Evolutionary conservation across 352 stramenopile species (phyloP), one percentile per base, ranked within the genome.

Genomic region (Phytophthora nicotianae): DNA sequence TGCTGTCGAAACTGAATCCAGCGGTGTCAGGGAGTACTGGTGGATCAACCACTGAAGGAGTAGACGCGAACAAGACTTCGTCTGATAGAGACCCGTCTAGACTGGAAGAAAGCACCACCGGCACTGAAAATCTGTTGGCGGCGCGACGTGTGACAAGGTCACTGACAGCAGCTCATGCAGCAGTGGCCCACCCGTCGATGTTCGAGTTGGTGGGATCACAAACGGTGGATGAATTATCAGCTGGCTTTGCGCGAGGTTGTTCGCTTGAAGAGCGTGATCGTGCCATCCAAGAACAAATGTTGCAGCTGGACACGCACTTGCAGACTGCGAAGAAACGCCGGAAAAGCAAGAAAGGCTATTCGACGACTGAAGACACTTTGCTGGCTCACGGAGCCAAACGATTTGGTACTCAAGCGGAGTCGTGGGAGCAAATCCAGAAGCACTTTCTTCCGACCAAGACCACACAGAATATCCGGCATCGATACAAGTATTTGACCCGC

Each of bases 121-220:
- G 24, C 20, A 50, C 46, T 11, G 61, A 75, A 54, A 68, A 73
- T 54, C 45, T 74, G 6, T 48, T 86, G 4, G 71, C 71, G 6
- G 51, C 76, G 8, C 65, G 86, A 16, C 81, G 87, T 26, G 83
- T 95, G 16, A 95, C 87, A 10, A 79, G 87, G 16, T 92, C 87
- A 5, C 68, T 95, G 33, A 92, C 75, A 2, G 83, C 87, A 2
- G 87, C 87, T 3, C 85, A 93, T 61, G 85, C 87, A 2, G 87
- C 87, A 0, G 79, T 95, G 16, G 77, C 81, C 2, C 84, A 93
- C 42, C 87, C 87, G 16, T 94, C 85, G 6, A 95, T 95, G 84
- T 95, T 94, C 63, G 87, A 95, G 43, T 66, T 95, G 49, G 80
- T 93, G 1, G 81, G 81, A 3, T 84, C 83, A 0, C 79, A 90